These are phyloP conservation scores for Acanthamoeba divionensis DNA, from an alignment of 208 protist species.

Conservation along the genomic window DNA sequence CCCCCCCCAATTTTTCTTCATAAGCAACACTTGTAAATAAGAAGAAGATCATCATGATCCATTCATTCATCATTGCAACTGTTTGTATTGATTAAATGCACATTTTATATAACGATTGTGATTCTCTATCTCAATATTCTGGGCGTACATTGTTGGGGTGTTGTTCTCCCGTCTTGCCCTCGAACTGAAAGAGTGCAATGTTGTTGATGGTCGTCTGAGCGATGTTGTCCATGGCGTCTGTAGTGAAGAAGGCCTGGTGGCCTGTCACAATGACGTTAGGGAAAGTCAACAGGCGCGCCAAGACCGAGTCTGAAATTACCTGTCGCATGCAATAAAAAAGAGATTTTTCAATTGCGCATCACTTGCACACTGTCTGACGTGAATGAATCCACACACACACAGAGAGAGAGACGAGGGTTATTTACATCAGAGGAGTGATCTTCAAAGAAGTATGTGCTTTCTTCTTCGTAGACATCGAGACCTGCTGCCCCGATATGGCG, in stretches of 20 bases:
- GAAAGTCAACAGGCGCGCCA: conserved; percentile 59
- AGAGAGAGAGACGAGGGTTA: not conserved
- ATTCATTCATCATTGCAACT: too few relatives aligned
- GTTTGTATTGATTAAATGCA: too few relatives aligned
- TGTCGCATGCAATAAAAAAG: not conserved
- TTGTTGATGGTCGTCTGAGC: conserved; percentile 63
- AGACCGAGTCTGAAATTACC: conserved; percentile 48
- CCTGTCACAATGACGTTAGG: conserved; percentile 70
- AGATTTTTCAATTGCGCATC: too few relatives aligned
- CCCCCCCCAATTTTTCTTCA: too few relatives aligned
- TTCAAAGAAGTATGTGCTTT: conserved; percentile 77
- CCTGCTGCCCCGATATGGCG: conserved; percentile 69
- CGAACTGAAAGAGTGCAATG: not conserved
- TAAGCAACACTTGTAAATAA: too few relatives aligned
- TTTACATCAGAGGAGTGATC: conserved; percentile 51
- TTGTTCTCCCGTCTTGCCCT: conserved; percentile 19
- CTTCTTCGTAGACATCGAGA: conserved; percentile 82
- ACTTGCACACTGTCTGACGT: too few relatives aligned
- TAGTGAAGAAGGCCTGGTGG: conserved; percentile 76
- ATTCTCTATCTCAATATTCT: not conserved
- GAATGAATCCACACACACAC: too few relatives aligned
- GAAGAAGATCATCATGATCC: too few relatives aligned
- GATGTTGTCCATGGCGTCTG: conserved; percentile 66
- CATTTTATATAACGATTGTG: too few relatives aligned
- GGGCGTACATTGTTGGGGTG: conserved; percentile 35